Conservation (phyloP, 805 yeast species). For the Clavispora fructus region DNA sequence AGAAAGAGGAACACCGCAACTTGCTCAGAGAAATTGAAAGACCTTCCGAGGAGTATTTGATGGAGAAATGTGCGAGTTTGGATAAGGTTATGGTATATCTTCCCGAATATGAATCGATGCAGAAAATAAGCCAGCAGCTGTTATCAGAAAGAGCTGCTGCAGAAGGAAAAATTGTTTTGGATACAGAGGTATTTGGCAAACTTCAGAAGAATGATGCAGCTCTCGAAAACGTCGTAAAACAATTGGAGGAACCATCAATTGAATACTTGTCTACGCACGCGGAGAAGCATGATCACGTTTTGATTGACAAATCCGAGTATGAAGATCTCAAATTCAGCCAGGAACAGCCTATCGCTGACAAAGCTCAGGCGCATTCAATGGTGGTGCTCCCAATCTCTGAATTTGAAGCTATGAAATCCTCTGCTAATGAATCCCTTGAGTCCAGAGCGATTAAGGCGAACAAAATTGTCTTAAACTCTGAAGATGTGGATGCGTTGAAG, state of each 20-base stretch:
- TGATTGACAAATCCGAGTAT: conserved; percentile 3
- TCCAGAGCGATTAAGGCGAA: conserved; percentile 5
- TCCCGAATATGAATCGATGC: conserved; percentile 8
- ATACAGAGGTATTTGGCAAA: conserved; percentile 13
- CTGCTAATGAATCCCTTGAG: conserved; percentile 6
- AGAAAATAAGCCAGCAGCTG: conserved; percentile 6
- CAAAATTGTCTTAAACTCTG: conserved; percentile 4
- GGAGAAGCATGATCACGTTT: conserved; percentile 3
- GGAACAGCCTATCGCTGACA: conserved; percentile 10
- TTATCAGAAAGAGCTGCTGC: conserved; percentile 14
- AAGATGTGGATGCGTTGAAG: conserved; percentile 1
- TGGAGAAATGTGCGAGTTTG: conserved; percentile 4
- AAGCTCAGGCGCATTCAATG: conserved; percentile 7
- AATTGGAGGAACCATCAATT: conserved; percentile 7
- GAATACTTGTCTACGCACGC: conserved; percentile 5
- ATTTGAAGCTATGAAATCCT: conserved; percentile 2
- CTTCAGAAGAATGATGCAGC: conserved; percentile 7
- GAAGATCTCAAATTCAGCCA: conserved; percentile 3
- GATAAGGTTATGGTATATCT: conserved; percentile 5
- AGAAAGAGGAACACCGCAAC: conserved; percentile 5
- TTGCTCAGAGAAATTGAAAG: neutral
- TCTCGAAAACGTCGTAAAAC: conserved; percentile 1
- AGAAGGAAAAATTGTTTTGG: conserved; percentile 12
- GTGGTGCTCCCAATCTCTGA: conserved; percentile 8
- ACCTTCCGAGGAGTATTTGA: neutral